Percentiles rank a stretch among this genome's conserved stretches.
Conservation (phyloP, 139 green algal genomes). For the Asterochloris erici region DNA sequence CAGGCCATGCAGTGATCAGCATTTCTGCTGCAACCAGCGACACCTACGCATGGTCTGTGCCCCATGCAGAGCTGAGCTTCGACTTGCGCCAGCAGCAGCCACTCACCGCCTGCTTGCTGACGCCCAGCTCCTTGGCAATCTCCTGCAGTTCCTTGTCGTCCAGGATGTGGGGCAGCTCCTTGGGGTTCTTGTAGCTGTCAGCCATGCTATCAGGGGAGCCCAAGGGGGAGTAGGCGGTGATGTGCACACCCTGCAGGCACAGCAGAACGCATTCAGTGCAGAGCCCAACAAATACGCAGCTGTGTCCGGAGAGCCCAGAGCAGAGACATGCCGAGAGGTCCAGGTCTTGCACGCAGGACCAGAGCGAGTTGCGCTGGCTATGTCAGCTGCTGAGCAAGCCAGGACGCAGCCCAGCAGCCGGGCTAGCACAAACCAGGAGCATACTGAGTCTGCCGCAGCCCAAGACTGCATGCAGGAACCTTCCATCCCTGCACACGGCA, state of each 20-base stretch:
- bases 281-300: neutral
- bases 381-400: neutral
- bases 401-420: too few relatives aligned
- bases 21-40: neutral
- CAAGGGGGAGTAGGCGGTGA: constrained; percentile 89
- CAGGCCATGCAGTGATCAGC: neutral
- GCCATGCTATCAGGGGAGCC: constrained; percentile 72
- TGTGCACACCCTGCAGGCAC: constrained; percentile 60
- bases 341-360: constrained; percentile 35
- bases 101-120: constrained; percentile 55
- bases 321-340: constrained; percentile 88
- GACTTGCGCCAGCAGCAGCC: neutral
- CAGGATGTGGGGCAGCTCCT: constrained; percentile 50
- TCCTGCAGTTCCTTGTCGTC: constrained; percentile 56
- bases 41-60: neutral
- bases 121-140: constrained; percentile 52
- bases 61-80: neutral
- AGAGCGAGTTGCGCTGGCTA: neutral
- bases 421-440: neutral
- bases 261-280: neutral
- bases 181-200: constrained; percentile 54
- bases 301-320: constrained; percentile 56
- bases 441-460: too few relatives aligned
- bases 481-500: neutral
- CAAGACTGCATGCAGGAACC: neutral